These are phyloP conservation scores for Globisporangium abappressorium DNA, from an alignment of 352 stramenopile genomes.

Conservation along the genomic window DNA sequence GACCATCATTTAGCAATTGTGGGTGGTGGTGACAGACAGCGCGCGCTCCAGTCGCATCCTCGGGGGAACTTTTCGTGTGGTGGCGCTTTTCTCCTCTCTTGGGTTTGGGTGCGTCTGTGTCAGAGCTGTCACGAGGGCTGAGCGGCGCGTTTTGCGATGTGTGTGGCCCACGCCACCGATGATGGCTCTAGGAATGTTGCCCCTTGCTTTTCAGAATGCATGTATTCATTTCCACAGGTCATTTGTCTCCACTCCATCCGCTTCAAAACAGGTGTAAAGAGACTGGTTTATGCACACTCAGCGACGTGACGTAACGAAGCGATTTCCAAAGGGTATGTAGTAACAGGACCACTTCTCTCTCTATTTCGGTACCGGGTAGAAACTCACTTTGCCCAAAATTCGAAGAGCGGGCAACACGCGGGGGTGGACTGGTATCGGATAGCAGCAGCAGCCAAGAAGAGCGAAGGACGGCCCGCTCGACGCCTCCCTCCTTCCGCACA, in stretches of 20 bases:
- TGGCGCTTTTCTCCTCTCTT: background rate
- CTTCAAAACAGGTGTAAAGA: background rate
- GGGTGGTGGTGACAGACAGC: background rate
- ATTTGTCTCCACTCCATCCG: background rate
- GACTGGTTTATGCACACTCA: background rate
- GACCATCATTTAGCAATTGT: constrained; percentile 4
- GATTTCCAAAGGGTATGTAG: background rate
- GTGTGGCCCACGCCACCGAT: constrained; percentile 4
- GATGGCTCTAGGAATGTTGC: background rate
- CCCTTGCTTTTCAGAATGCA: constrained; percentile 5
- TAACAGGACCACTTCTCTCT: background rate
- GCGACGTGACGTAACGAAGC: background rate
- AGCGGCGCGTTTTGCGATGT: background rate
- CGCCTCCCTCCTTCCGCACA: background rate
- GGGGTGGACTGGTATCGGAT: background rate
- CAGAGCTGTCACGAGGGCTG: too few relatives aligned
- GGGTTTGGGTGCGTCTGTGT: background rate
- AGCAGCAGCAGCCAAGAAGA: too few relatives aligned
- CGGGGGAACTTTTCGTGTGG: constrained; percentile 9
- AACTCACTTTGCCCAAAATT: constrained; percentile 6
- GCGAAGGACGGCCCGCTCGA: background rate
- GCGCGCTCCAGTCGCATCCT: background rate
- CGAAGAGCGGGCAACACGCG: constrained; percentile 1
- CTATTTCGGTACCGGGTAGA: background rate
- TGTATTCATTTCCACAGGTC: constrained; percentile 4